phyloP scores from a whole-genome alignment of 179 eudicot species.

The Amaranthus tricolor region DNA sequence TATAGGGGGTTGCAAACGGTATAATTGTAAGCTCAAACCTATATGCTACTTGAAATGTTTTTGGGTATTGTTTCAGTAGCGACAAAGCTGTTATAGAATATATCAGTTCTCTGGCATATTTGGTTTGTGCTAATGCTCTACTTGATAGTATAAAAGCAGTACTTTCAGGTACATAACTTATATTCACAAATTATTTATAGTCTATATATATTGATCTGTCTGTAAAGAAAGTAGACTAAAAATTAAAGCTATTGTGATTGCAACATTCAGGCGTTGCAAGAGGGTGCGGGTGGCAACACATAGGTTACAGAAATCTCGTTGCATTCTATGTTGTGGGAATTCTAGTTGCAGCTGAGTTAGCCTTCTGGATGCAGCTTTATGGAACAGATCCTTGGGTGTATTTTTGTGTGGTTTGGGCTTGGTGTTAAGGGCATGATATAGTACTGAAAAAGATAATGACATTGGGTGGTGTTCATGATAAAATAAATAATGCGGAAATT shows the following conservation, averaged over 20 bases:
- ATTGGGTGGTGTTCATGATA: no score
- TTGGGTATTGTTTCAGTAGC: slow-evolving; percentile 61
- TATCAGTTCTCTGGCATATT: slow-evolving; percentile 62
- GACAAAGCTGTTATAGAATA: slow-evolving; percentile 70
- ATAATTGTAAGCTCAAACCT: slow-evolving; percentile 39
- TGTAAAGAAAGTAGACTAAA: no score
- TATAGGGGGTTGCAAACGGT: slow-evolving; percentile 42
- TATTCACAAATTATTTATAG: no score
- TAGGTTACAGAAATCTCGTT: slow-evolving; percentile 62
- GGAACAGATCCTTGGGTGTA: slow-evolving; percentile 76
- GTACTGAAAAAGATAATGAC: no score
- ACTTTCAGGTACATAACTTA: slow-evolving; percentile 50
- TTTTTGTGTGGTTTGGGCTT: no score
- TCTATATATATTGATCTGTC: no score
- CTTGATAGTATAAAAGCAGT: slow-evolving; percentile 62
- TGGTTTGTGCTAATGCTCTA: slow-evolving; percentile 45
- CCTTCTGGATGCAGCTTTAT: slow-evolving; percentile 41
- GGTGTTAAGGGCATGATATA: no score
- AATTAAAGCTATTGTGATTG: slow-evolving; percentile 9
- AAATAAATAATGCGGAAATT: no score
- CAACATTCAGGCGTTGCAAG: slow-evolving; percentile 71
- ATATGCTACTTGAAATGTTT: slow-evolving; percentile 40
- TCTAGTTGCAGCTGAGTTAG: slow-evolving; percentile 53
- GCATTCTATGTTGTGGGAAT: slow-evolving; percentile 72
- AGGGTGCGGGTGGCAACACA: slow-evolving; percentile 91